Percentiles rank a stretch among this genome's conserved stretches.
Evolutionary conservation across 2,329 filamentous ascomycete genomes (phyloP).

Genomic region (Alternaria brassicae): DNA sequence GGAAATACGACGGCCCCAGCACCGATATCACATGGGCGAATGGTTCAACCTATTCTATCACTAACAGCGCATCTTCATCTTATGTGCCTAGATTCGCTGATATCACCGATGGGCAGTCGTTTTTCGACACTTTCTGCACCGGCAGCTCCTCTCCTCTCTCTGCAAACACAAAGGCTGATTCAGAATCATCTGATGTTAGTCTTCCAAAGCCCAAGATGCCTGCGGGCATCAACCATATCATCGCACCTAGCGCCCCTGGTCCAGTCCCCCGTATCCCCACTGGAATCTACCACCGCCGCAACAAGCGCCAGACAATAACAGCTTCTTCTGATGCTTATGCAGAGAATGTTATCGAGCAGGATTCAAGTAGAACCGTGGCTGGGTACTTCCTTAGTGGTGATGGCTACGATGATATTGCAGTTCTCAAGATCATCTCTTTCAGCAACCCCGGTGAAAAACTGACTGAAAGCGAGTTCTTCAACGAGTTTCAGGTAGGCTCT

Average conservation of each 20-base stretch:
- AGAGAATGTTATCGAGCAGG: conserved; percentile 19
- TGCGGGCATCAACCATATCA: background rate
- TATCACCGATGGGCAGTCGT: conserved; percentile 45
- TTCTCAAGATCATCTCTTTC: conserved; percentile 55
- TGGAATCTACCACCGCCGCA: conserved; percentile 22
- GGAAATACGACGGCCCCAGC: conserved; percentile 29
- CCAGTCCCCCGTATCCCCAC: conserved; percentile 32
- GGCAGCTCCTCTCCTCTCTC: conserved; percentile 15
- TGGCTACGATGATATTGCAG: conserved; percentile 48
- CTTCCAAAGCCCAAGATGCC: background rate
- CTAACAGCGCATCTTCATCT: conserved; percentile 28
- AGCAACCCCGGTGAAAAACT: conserved; percentile 19
- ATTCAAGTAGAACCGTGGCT: conserved; percentile 37
- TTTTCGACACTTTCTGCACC: conserved; percentile 48
- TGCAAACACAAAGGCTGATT: conserved; percentile 10
- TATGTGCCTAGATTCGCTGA: conserved; percentile 28
- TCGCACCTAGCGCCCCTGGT: conserved; percentile 18
- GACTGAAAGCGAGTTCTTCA: conserved; percentile 19
- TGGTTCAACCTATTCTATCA: conserved; percentile 25
- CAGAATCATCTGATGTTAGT: background rate
- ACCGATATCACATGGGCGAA: conserved; percentile 46
- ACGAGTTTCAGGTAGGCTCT: conserved; percentile 35
- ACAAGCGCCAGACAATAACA: conserved; percentile 27
- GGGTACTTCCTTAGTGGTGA: conserved; percentile 55
- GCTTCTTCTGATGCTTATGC: conserved; percentile 13